Evolutionary conservation across 306 rosid species (phyloP).

Genomic region (Ormosia emarginata): DNA sequence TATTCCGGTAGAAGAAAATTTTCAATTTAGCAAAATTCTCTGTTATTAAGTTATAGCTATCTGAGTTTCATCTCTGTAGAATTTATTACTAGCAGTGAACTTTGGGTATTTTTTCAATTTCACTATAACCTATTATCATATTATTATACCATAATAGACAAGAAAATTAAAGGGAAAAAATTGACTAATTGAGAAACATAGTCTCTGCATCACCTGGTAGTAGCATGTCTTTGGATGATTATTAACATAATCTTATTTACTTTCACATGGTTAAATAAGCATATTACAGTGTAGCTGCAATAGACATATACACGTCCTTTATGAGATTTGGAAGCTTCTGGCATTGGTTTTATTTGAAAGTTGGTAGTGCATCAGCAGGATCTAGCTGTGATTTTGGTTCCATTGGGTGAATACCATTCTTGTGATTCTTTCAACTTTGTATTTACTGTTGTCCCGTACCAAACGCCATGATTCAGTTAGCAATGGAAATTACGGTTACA

Average conservation of each 20-base stretch:
- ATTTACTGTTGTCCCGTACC: neutral
- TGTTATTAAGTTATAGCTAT: too few species aligned
- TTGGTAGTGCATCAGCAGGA: neutral
- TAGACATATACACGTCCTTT: neutral
- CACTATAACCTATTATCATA: neutral
- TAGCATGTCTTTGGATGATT: neutral
- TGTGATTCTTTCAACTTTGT: neutral
- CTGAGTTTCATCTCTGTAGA: neutral
- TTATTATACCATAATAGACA: neutral
- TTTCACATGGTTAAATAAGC: neutral
- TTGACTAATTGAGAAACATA: neutral
- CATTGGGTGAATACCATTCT: neutral
- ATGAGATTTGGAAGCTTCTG: neutral
- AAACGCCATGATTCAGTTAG: neutral
- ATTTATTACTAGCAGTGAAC: neutral
- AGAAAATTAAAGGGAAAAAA: too few species aligned
- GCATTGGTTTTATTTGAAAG: neutral
- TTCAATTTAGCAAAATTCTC: neutral
- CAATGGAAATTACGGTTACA: neutral
- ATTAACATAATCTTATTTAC: neutral
- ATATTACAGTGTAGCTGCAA: neutral
- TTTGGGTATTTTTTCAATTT: neutral
- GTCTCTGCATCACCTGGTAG: neutral
- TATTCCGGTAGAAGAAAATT: neutral
- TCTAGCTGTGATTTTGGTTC: conserved; percentile 18